Percentiles rank a stretch among this genome's conserved stretches.
These are phyloP conservation scores for Micractinium sp. DNA, from an alignment of 139 green algal genomes.

Conservation along the genomic window DNA sequence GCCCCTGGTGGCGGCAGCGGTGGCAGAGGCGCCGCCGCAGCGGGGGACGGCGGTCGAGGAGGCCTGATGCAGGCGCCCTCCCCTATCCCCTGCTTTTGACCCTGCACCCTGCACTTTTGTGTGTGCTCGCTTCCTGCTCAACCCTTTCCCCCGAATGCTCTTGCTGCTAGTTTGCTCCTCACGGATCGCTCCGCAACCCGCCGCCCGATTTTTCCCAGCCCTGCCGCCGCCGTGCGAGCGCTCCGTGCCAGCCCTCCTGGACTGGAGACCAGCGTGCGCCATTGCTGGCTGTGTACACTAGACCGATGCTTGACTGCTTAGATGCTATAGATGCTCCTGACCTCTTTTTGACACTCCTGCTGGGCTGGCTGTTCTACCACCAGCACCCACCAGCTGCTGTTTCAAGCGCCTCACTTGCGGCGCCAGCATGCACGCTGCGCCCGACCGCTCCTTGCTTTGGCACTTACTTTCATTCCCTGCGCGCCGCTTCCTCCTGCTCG, in stretches of 20 bases:
- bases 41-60: not conserved
- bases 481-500: not conserved
- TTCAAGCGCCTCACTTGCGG: no score
- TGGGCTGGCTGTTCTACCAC: not conserved
- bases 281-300: no score
- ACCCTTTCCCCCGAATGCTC: not conserved
- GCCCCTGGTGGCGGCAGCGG: conserved; percentile 9
- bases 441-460: not conserved
- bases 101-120: not conserved
- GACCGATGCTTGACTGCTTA: no score
- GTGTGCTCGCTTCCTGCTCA: not conserved
- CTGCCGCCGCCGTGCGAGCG: no score
- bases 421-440: not conserved
- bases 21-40: not conserved
- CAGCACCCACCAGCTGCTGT: no score
- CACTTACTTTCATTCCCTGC: not conserved
- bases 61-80: not conserved
- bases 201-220: no score
- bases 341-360: no score
- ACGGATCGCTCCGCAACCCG: no score
- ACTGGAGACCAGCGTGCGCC: no score
- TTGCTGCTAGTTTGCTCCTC: not conserved
- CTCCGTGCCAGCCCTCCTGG: no score
- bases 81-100: not conserved
- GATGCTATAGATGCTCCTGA: no score